Conservation (phyloP, 75 land plant genomes). For the Azolla pinnata region DNA sequence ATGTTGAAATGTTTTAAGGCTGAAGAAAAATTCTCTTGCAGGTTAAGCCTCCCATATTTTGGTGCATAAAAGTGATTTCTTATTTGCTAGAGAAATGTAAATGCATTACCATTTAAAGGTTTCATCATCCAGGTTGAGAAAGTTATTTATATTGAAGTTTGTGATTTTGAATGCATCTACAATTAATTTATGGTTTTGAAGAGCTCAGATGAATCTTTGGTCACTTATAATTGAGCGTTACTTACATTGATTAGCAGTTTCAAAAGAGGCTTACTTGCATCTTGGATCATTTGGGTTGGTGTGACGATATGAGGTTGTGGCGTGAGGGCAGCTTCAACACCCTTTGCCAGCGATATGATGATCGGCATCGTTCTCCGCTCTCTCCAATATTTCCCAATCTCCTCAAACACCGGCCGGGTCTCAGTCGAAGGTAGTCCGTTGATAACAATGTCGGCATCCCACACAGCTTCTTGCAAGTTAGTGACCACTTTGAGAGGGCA, state of each 20-base stretch:
- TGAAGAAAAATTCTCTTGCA: too few relatives aligned
- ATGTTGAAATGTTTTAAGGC: too few relatives aligned
- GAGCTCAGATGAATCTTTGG: too few relatives aligned
- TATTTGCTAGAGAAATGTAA: background rate
- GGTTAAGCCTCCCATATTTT: background rate
- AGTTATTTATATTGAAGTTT: too few relatives aligned
- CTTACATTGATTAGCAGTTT: too few relatives aligned
- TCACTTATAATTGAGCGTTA: too few relatives aligned
- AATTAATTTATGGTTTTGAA: too few relatives aligned
- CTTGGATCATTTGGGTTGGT: constrained; percentile 39
- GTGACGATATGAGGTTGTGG: constrained; percentile 39
- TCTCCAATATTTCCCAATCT: constrained; percentile 37
- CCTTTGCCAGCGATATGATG: constrained; percentile 43
- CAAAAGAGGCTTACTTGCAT: constrained; percentile 42
- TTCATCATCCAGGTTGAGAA: too few relatives aligned
- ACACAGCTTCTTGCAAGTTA: constrained; percentile 42
- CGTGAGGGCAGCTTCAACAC: constrained; percentile 34
- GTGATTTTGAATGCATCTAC: too few relatives aligned
- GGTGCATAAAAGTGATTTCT: background rate
- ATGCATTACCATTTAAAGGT: too few relatives aligned
- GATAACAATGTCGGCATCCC: constrained; percentile 44
- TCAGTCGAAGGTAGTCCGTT: constrained; percentile 41
- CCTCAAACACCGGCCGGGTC: constrained; percentile 28
- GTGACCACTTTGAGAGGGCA: constrained; percentile 44
- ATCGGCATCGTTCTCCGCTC: constrained; percentile 34